Percentiles rank a stretch among this genome's conserved stretches.
Evolutionary conservation across 768 basidiomycete genomes (phyloP).

Genomic region (Auricularia auricula-judae): DNA sequence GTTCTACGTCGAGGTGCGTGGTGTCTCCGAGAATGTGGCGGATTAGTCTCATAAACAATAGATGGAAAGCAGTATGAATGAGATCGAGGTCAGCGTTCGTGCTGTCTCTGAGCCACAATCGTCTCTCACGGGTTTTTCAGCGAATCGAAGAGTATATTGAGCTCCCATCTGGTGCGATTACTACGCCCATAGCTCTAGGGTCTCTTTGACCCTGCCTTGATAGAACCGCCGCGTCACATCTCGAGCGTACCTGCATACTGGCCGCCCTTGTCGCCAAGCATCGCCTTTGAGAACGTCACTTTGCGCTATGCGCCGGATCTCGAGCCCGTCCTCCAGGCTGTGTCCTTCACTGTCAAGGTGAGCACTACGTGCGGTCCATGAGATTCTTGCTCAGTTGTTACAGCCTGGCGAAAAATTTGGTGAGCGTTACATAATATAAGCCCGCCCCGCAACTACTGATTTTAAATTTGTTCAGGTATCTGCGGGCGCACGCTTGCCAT

Average conservation of each 20-base stretch:
- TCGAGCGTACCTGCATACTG: neutral
- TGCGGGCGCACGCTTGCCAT: conserved; percentile 35
- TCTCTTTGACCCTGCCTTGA: neutral
- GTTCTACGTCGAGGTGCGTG: neutral
- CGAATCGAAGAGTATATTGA: neutral
- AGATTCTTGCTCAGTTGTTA: neutral
- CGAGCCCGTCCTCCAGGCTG: conserved; percentile 42
- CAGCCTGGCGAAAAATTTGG: conserved; percentile 55
- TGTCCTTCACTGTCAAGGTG: conserved; percentile 46
- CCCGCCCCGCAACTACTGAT: no score
- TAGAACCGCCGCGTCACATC: neutral
- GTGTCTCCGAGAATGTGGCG: no score
- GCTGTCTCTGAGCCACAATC: no score
- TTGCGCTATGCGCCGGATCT: conserved; percentile 55
- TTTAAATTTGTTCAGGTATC: neutral
- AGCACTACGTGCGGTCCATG: neutral
- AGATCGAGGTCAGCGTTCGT: neutral
- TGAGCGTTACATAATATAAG: conserved; percentile 25
- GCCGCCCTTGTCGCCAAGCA: neutral
- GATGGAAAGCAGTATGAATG: neutral
- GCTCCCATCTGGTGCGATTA: neutral
- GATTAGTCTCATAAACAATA: neutral
- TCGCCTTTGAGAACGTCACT: conserved; percentile 38
- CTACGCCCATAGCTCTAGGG: neutral
- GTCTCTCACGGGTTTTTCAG: neutral